These are phyloP conservation scores for Alternaria brassicicola DNA, from an alignment of 2,329 filamentous ascomycete species.

Conservation along the genomic window DNA sequence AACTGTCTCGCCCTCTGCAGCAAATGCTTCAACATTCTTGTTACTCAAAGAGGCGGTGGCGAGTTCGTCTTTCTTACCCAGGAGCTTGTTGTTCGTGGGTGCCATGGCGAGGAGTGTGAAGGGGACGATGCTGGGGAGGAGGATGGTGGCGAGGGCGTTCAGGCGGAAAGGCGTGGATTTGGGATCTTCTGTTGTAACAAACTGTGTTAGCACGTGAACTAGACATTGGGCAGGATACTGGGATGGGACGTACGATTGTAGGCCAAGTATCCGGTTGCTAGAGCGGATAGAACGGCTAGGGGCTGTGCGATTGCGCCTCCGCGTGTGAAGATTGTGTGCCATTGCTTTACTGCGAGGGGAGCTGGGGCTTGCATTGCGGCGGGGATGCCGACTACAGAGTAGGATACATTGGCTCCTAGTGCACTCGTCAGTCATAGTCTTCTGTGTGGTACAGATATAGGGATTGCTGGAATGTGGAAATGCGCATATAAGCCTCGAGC, in stretches of 20 bases:
- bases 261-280: constrained; percentile 57
- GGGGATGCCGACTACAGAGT: constrained; percentile 57
- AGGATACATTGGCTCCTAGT: constrained; percentile 10
- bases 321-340: constrained; percentile 52
- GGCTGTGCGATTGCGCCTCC: constrained; percentile 51
- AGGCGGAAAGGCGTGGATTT: constrained; percentile 48
- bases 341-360: constrained; percentile 62
- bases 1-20: constrained; percentile 53
- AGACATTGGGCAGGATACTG: neutral
- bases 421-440: neutral
- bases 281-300: constrained; percentile 49
- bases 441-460: neutral
- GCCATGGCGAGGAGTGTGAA: constrained; percentile 59
- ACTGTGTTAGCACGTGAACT: neutral
- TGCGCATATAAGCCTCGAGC: neutral
- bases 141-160: constrained; percentile 55
- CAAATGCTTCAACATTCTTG: constrained; percentile 45
- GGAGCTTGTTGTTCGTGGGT: constrained; percentile 57
- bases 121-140: constrained; percentile 57
- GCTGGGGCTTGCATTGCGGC: constrained; percentile 62
- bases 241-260: constrained; percentile 43
- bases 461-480: neutral
- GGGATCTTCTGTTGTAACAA: constrained; percentile 28
- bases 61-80: constrained; percentile 52
- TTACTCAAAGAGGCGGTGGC: constrained; percentile 47